Conservation (phyloP, 345 rosid species). For the Lepidium africanum region DNA sequence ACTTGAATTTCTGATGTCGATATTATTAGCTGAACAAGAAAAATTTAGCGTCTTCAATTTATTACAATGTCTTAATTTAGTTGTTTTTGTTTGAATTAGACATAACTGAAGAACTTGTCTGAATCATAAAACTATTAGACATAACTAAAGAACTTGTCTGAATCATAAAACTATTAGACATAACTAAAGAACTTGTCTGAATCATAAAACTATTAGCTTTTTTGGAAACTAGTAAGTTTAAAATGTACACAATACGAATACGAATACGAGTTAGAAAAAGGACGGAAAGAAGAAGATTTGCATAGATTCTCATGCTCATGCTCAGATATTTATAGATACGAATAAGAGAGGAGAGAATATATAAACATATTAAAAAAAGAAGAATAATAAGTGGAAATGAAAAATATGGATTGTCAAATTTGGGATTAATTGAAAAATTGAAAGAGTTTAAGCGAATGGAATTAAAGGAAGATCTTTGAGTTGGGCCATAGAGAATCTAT, state of each 20-base stretch:
- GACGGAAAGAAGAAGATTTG: constrained; percentile 20
- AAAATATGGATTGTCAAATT: constrained; percentile 21
- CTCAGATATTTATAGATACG: constrained; percentile 13
- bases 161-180: neutral
- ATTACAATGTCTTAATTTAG: neutral
- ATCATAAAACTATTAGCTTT: neutral
- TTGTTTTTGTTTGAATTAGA: no score
- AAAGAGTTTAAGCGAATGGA: constrained; percentile 14
- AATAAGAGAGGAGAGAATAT: constrained; percentile 12
- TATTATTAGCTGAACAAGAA: no score
- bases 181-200: neutral
- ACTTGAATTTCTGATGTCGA: no score
- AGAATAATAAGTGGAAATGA: constrained; percentile 2
- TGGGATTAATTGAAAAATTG: neutral
- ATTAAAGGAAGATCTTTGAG: constrained; percentile 18
- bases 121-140: neutral
- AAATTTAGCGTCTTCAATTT: no score
- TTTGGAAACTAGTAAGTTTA: neutral
- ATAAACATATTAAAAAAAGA: neutral
- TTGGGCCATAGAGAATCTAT: constrained; percentile 35
- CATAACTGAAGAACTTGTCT: neutral
- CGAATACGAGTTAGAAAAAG: neutral
- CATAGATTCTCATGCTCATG: constrained; percentile 12
- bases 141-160: neutral
- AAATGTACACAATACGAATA: neutral